Base-by-base conservation (phyloP, 176 grass and related monocot species). In the Oryza glumipatula region DNA sequence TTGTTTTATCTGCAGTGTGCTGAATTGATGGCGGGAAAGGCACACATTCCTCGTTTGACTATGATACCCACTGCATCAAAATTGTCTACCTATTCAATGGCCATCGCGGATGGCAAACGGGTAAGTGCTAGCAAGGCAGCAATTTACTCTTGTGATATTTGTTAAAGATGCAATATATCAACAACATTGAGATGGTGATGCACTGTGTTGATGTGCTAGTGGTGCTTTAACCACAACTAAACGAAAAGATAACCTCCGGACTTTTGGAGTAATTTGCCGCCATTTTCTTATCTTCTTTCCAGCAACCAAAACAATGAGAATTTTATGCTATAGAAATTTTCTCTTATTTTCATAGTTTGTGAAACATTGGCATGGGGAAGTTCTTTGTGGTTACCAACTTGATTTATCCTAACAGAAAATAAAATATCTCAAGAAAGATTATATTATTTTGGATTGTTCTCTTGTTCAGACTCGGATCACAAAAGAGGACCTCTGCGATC, bases 401-500 rank as follows among this genome's bases (percentile, higher is more conserved):
- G 32, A 70, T 67, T 82, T 58, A 86, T 82, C 73, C 39, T 78
- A 52, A 51, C 17, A 56, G 41, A 76, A 68, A 80, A 47, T 16
- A 69, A 87, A 80, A n/a, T 82, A 66, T 72, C n/a, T 81, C 6
- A 16, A 41, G 36, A 81, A 41, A 41, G 39, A 41, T 41, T 41
- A 61, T 78, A 66, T 82, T 70, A 24, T 74, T 54, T 16, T 64
- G 54, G 49, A 30, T 46, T 80, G 70, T 77, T 67, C 80, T 80
- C 46, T 75, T 82, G 74, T 82, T 23, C 87, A 98, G 95, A 86
- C 60, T 90, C 88, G 93, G 51, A 95, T 95, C 71, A 92, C 88
- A 68, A 95, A 84, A 84, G 93, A 93, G 47, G 95, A 98, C 86
- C 89, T 98, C 43, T 92, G 91, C 28, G 85, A 95, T 85, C 95